Percentiles rank a stretch among this genome's conserved stretches.
phyloP scores from a whole-genome alignment of 192 early-diverging fungal species.

The Podila minutissima region DNA sequence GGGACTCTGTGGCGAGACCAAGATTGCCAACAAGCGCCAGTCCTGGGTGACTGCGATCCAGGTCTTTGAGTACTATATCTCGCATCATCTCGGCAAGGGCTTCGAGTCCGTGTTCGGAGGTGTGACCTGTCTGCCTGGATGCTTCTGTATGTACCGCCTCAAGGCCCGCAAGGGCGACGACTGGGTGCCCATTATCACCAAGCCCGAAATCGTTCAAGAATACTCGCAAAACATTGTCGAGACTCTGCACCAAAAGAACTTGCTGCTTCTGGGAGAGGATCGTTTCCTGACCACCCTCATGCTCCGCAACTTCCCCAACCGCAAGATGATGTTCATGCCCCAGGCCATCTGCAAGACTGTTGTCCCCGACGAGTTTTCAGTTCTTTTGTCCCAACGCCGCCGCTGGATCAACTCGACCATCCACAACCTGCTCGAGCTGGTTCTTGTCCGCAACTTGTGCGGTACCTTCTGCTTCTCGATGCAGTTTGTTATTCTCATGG shows the following conservation, averaged over 20 bases:
- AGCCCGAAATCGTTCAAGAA: slow-evolving; percentile 89
- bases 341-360: slow-evolving; percentile 88
- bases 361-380: slow-evolving; percentile 84
- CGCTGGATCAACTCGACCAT: slow-evolving; percentile 98
- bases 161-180: slow-evolving; percentile 82
- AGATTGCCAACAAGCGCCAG: slow-evolving; percentile 95
- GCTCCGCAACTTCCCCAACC: slow-evolving; percentile 86
- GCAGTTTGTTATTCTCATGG: slow-evolving; percentile 85
- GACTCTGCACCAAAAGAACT: slow-evolving; percentile 88
- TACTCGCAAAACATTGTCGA: slow-evolving; percentile 86
- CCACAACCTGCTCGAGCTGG: slow-evolving; percentile 92
- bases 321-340: slow-evolving; percentile 90
- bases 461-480: slow-evolving; percentile 98
- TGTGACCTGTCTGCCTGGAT: slow-evolving; percentile 97
- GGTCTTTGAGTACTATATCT: slow-evolving; percentile 99
- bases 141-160: slow-evolving; percentile 98
- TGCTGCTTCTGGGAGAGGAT: slow-evolving; percentile 91
- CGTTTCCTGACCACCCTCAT: slow-evolving; percentile 91
- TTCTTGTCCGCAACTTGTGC: slow-evolving; percentile 93
- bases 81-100: slow-evolving; percentile 93
- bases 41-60: slow-evolving; percentile 96
- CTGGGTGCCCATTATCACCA: slow-evolving; percentile 89
- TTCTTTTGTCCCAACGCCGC: slow-evolving; percentile 89
- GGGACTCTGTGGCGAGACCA: slow-evolving; percentile 98
- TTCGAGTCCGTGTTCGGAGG: slow-evolving; percentile 98